Conservation (phyloP, 805 yeast species). For the Dipodascus albidus region DNA sequence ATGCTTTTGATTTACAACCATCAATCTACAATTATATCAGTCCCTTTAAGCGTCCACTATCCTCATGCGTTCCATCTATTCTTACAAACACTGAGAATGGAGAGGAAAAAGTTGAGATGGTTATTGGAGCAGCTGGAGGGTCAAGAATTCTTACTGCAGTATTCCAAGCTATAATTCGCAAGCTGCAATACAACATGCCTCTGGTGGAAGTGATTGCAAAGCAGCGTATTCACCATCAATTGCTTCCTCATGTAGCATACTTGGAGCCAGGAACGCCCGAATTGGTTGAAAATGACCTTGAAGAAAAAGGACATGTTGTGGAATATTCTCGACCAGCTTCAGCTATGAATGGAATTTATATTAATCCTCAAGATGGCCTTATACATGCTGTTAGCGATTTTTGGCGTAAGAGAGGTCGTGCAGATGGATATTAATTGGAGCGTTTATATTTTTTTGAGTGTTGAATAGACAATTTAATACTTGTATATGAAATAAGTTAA, state of each 20-base stretch:
- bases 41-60: conserved; percentile 73
- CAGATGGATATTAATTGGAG: conserved; percentile 49
- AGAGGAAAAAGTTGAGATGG: conserved; percentile 41
- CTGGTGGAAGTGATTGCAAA: conserved; percentile 59
- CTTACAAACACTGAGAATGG: conserved; percentile 30
- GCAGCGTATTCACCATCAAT: conserved; percentile 85
- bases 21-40: conserved; percentile 66
- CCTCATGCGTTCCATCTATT: conserved; percentile 73
- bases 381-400: conserved; percentile 76
- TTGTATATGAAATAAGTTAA: neutral
- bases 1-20: conserved; percentile 74
- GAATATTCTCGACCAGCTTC: conserved; percentile 35
- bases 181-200: conserved; percentile 44
- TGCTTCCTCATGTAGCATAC: conserved; percentile 57
- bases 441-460: too few species aligned
- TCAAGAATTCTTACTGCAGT: conserved; percentile 75
- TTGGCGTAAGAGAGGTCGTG: conserved; percentile 79
- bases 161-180: conserved; percentile 65
- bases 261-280: conserved; percentile 42
- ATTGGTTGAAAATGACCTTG: conserved; percentile 27
- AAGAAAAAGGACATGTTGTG: conserved; percentile 39
- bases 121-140: conserved; percentile 93
- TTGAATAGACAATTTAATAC: too few species aligned
- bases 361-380: conserved; percentile 25
- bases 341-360: conserved; percentile 46